Conservation (phyloP, 768 basidiomycete genomes). For the Lactarius psammicola region DNA sequence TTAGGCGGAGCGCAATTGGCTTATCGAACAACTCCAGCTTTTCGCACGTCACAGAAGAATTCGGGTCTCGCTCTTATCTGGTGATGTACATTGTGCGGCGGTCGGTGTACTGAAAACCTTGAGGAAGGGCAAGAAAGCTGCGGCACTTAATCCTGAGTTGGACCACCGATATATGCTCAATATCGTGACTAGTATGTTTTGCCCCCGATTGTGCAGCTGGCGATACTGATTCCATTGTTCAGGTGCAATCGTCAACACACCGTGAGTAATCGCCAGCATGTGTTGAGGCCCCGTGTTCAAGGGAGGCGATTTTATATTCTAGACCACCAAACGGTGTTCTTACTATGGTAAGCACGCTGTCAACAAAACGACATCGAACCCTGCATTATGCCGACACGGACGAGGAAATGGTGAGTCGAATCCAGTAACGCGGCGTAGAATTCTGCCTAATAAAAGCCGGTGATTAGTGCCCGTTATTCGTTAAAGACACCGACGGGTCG, state of each 20-base stretch:
- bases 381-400: slow-evolving; percentile 82
- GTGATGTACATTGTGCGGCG: slow-evolving; percentile 92
- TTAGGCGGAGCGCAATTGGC: slow-evolving; percentile 88
- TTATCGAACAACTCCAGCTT: slow-evolving; percentile 75
- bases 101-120: slow-evolving; percentile 77
- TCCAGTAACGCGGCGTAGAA: neutral
- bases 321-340: slow-evolving; percentile 71
- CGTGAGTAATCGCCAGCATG: slow-evolving; percentile 47
- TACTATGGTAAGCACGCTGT: slow-evolving; percentile 74
- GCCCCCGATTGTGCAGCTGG: neutral
- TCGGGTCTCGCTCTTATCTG: slow-evolving; percentile 83
- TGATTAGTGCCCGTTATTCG: slow-evolving; percentile 70
- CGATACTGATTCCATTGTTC: slow-evolving; percentile 17
- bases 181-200: slow-evolving; percentile 67
- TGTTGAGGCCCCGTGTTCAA: neutral
- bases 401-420: slow-evolving; percentile 67
- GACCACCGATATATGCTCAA: slow-evolving; percentile 94
- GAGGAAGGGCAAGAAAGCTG: slow-evolving; percentile 45
- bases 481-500: slow-evolving; percentile 71
- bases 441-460: slow-evolving; percentile 1
- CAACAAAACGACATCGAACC: slow-evolving; percentile 81
- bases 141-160: slow-evolving; percentile 47
- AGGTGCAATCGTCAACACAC: slow-evolving; percentile 96
- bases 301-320: slow-evolving; percentile 1
- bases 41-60: slow-evolving; percentile 60